Base-by-base conservation (phyloP, 805 yeast genomes). In the Citeromyces nyonsensis region DNA sequence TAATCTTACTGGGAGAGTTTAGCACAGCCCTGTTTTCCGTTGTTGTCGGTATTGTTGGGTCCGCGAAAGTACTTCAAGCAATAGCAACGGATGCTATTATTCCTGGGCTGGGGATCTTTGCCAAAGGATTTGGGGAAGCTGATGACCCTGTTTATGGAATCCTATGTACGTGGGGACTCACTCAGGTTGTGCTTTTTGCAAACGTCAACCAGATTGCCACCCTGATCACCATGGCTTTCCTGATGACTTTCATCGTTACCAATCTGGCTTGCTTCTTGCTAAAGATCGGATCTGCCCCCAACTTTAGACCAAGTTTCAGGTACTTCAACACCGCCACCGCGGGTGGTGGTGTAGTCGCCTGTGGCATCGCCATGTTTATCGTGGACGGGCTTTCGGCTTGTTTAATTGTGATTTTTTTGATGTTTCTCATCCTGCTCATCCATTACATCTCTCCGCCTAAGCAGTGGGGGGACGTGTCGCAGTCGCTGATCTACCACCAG, bases 391-490 rank as follows among this genome's bases (percentile, higher is more conserved):
- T 79, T 10, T 81, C 94, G 2, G 97, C 98, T 0, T 62, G 83
- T 2, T 62, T 77, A 24, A 76, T 86, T 15, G 68, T 85, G 18
- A 54, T 76, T 8, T 69, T 77, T 34, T 61, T 85, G 43, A 50
- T 72, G 26, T 57, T 75, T 11, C 55, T 91, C 28, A 80, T 91
- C 42, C 47, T 84, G 29, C 51, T 80, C 34, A 91, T 91, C 40
- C 97, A 91, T 50, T 84, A 85, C 47, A 66, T 73, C 32, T 80
- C 95, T 8, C 95, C 96, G 2, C 96, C 98, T 5, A 85, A 84
- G 48, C 80, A 86, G 24, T 91, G 95, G 86, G 99, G 99, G 25
- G 99, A 91, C 54, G 96, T 91, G 15, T 86, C 97, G 3, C 98
- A 91, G 53, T 73, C 86, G 28, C 63, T 91, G 38, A 88, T 91